phyloP scores from a whole-genome alignment of 306 rosid species.

The Crataegus laevigata region DNA sequence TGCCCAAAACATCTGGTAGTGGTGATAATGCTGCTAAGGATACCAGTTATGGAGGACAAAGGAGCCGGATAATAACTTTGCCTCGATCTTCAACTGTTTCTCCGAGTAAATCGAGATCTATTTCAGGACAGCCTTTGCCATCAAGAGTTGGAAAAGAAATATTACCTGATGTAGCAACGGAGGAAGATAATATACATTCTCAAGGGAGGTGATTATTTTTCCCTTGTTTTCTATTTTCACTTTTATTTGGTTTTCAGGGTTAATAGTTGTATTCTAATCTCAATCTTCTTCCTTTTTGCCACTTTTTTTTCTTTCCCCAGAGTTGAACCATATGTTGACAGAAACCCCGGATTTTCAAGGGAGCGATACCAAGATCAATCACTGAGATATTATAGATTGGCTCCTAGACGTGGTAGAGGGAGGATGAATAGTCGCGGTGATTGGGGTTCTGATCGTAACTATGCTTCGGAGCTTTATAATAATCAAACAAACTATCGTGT shows the following conservation, averaged over 20 bases:
- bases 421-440: constrained; percentile 43
- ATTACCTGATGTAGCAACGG: constrained; percentile 33
- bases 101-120: constrained; percentile 50
- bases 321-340: constrained; percentile 51
- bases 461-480: constrained; percentile 49
- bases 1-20: constrained; percentile 32
- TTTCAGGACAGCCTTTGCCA: constrained; percentile 37
- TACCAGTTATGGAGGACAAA: constrained; percentile 36
- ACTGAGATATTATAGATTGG: constrained; percentile 53
- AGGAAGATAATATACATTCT: constrained; percentile 38
- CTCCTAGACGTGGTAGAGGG: constrained; percentile 68
- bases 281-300: constrained; percentile 2
- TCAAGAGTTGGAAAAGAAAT: constrained; percentile 51
- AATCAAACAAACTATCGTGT: constrained; percentile 54
- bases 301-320: constrained; percentile 21
- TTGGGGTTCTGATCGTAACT: constrained; percentile 60
- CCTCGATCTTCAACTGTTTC: constrained; percentile 47
- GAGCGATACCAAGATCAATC: constrained; percentile 64
- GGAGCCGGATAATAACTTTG: constrained; percentile 63
- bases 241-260: background rate
- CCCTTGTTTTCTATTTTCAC: background rate
- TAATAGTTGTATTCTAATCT: constrained; percentile 2
- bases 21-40: constrained; percentile 50
- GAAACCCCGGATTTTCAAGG: constrained; percentile 48
- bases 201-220: constrained; percentile 67